Percentiles rank a stretch among this genome's conserved stretches.
phyloP scores from a whole-genome alignment of 2,329 filamentous ascomycete genomes.

The Aspergillus hiratsukae region DNA sequence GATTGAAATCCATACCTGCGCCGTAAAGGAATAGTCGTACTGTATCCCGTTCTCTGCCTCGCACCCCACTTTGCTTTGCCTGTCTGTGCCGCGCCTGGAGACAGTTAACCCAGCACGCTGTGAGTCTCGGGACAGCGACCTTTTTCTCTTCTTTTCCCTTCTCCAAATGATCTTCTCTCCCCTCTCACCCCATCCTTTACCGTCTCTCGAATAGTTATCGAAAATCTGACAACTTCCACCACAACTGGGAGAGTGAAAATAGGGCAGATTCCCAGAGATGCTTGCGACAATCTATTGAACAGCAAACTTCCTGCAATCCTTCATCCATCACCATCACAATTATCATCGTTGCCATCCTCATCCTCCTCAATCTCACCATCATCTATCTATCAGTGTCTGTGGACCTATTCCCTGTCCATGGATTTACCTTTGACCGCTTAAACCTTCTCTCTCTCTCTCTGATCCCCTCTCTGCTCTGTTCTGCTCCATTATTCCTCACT shows the following conservation, averaged over 20 bases:
- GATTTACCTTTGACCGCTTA: neutral
- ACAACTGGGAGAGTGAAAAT: neutral
- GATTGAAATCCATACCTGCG: neutral
- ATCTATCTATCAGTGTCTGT: neutral
- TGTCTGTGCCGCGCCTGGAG: slow-evolving; percentile 14
- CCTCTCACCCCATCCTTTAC: neutral
- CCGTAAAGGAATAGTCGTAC: neutral
- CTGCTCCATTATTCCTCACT: neutral
- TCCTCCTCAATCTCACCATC: neutral
- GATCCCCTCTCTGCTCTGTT: neutral
- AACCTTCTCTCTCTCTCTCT: neutral
- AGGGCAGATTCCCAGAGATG: neutral
- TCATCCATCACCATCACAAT: neutral
- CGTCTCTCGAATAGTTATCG: neutral
- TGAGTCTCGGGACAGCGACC: neutral
- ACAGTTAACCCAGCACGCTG: neutral
- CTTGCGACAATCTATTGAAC: neutral
- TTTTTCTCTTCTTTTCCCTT: slow-evolving; percentile 2
- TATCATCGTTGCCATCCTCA: neutral
- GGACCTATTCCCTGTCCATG: neutral
- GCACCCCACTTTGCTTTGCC: slow-evolving; percentile 13
- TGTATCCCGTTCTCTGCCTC: slow-evolving; percentile 3
- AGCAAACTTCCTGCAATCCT: neutral
- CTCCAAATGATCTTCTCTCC: neutral
- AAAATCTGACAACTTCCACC: neutral